Evolutionary conservation across 192 early-diverging fungal species (phyloP).

Genomic region (Piromyces finnis): DNA sequence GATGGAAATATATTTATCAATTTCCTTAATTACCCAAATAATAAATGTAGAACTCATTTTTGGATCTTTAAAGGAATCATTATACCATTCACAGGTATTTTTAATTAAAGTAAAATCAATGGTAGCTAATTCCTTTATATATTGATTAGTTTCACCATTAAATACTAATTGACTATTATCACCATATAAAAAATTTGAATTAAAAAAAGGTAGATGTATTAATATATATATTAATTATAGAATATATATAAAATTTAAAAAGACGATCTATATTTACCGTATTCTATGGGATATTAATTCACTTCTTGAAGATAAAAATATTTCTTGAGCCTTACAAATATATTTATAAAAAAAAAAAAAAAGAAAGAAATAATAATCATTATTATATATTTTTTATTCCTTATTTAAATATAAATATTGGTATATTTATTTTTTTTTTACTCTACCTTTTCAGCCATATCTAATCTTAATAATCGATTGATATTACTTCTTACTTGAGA

Average conservation of each 20-base stretch:
- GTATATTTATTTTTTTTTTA: too few species aligned
- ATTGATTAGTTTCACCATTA: conserved; percentile 70
- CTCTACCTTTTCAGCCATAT: conserved; percentile 43
- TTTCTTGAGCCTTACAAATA: conserved; percentile 52
- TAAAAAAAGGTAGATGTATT: too few species aligned
- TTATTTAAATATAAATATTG: neutral
- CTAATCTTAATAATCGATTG: conserved; percentile 57
- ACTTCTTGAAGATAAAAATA: conserved; percentile 64
- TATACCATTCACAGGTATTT: conserved; percentile 95
- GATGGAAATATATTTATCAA: too few species aligned
- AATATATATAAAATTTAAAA: conserved; percentile 6
- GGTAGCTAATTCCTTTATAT: conserved; percentile 70
- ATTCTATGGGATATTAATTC: conserved; percentile 58
- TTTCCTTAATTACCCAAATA: too few species aligned
- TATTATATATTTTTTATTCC: too few species aligned
- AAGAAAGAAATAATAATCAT: neutral
- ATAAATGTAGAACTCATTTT: conserved; percentile 27
- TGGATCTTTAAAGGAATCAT: conserved; percentile 67
- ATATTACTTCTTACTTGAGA: conserved; percentile 62
- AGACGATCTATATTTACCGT: conserved; percentile 14
- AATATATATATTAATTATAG: neutral
- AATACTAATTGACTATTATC: conserved; percentile 66
- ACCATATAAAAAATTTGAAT: too few species aligned
- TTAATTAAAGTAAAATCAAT: conserved; percentile 79
- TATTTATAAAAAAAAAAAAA: conserved; percentile 1